These are phyloP conservation scores for Eucalyptus sp. DNA, from an alignment of 345 rosid species.

Conservation along the genomic window DNA sequence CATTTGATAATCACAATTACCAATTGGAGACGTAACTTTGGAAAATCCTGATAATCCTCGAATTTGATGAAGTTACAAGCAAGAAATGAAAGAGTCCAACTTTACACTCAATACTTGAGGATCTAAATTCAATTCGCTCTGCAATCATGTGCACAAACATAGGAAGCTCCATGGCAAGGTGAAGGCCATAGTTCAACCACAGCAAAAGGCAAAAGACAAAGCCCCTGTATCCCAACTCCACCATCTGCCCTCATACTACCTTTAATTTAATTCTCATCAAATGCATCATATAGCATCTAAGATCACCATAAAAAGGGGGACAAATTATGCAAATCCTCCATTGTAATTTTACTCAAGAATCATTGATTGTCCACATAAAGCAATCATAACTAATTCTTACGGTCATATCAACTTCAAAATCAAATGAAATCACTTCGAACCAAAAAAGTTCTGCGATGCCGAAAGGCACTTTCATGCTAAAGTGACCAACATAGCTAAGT, in stretches of 20 bases:
- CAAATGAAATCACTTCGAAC: not conserved
- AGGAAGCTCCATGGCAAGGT: not conserved
- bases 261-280: not conserved
- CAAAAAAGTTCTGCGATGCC: not conserved
- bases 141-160: not conserved
- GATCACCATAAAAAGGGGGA: not conserved
- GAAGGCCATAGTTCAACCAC: not conserved
- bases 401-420: not conserved
- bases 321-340: not conserved
- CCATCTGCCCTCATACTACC: not conserved
- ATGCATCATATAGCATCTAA: not conserved
- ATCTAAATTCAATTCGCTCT: not conserved
- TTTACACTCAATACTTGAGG: not conserved
- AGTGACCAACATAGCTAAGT: not conserved
- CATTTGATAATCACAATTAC: not conserved
- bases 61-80: not conserved
- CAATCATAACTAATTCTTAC: not conserved
- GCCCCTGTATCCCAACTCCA: not conserved
- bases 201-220: not conserved
- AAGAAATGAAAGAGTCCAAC: not conserved
- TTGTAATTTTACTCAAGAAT: not conserved
- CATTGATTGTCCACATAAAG: not conserved
- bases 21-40: not conserved
- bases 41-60: not conserved
- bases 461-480: not conserved